Base-by-base conservation (phyloP, 2,329 filamentous ascomycete genomes). In the Hypoxylon sp. region DNA sequence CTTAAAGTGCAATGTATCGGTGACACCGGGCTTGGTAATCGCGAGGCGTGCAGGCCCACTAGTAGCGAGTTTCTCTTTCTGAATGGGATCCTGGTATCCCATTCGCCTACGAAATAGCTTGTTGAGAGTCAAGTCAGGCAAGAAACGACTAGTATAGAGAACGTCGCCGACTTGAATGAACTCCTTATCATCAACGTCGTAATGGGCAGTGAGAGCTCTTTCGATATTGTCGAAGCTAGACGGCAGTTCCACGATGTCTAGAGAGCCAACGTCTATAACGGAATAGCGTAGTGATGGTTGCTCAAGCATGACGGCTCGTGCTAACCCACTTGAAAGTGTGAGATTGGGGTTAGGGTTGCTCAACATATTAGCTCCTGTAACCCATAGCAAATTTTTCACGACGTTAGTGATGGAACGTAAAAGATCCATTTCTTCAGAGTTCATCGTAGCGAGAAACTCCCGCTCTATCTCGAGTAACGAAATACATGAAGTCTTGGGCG, bases 281-380 rank as follows among this genome's bases (percentile, higher is more conserved):
- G 44, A 57, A 17, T 55, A 73, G 0, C 55, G 48, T 1, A 73
- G 22, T 0, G 69, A 31, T 1, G 73, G 73, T 31, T 73, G 73
- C 26, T 74, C 73, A 2, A 72, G 35, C 71, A 72, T 73, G 1
- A 74, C 8, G 0, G 71, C 60, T 1, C 73, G 70, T 6, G 68
- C 70, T 0, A 73, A 46, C 1, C 73, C 73, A 10, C 13, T 65
- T 0, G 63, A 51, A 0, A 74, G 59, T 0, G 66, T 60, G 1
- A 74, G 39, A 46, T 64, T 58, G 0, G 71, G 71, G 19, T 71
- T 31, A n/a, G n/a, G n/a, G n/a, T 19, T 26, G 6, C 10, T 29
- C 19, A 17, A 26, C 6, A 67, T 60, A 22, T 66, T 50, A 1
- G 71, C 47, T 1, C 66, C 57, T 0, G 70, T 73, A 1, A 74